Conservation (phyloP, 371 early-diverging fungal species). For the Circinella minor region DNA sequence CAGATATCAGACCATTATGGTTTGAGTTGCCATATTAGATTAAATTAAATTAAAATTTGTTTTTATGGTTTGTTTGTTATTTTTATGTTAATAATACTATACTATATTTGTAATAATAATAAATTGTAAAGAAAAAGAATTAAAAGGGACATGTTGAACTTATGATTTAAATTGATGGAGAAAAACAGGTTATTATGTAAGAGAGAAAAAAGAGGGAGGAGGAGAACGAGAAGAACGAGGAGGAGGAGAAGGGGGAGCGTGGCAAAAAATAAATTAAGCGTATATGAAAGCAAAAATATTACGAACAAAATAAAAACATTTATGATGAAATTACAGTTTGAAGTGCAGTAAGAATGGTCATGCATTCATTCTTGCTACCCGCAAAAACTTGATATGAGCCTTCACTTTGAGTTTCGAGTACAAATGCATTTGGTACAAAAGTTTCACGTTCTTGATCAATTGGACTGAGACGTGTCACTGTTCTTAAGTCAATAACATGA, state of each 20-base stretch:
- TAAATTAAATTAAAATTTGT: conserved; percentile 3
- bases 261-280: neutral
- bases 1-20: conserved; percentile 45
- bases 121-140: neutral
- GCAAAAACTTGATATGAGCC: conserved; percentile 44
- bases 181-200: too few relatives aligned
- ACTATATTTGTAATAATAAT: neutral
- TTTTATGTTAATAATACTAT: neutral
- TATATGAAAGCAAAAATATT: neutral
- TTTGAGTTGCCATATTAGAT: conserved; percentile 11
- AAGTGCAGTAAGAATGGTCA: conserved; percentile 42
- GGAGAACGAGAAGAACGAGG: neutral
- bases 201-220: conserved; percentile 3
- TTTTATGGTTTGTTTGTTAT: neutral
- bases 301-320: neutral
- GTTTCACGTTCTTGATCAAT: conserved; percentile 46
- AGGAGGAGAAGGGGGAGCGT: neutral
- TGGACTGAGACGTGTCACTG: conserved; percentile 31
- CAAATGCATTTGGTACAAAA: conserved; percentile 47
- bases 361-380: conserved; percentile 38
- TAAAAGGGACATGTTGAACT: neutral
- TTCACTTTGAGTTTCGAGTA: conserved; percentile 33
- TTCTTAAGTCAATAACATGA: conserved; percentile 44
- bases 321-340: conserved; percentile 33
- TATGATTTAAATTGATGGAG: too few relatives aligned